Evolutionary conservation across 208 protist genomes (phyloP).

Genomic region (Eutreptiella sp.): DNA sequence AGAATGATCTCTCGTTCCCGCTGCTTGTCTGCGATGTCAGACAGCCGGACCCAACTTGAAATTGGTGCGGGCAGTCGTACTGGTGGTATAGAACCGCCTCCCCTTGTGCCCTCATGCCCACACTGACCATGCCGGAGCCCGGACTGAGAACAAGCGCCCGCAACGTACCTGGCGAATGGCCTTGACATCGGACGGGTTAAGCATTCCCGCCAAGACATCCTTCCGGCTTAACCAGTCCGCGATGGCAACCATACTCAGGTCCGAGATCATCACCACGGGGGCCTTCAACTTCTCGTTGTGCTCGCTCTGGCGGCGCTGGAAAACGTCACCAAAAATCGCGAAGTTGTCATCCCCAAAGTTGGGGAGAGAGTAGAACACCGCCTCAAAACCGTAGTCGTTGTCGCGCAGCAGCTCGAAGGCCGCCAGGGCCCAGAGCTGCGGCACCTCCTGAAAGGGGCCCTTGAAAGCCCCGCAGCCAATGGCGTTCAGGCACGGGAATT

Average conservation of each 20-base stretch:
- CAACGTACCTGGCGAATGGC: constrained; percentile 29
- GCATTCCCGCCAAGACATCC: neutral
- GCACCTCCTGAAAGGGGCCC: constrained; percentile 20
- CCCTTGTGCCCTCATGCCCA: too few relatives aligned
- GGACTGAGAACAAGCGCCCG: too few relatives aligned
- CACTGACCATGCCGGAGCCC: too few relatives aligned
- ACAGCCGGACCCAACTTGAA: too few relatives aligned
- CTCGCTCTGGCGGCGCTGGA: neutral
- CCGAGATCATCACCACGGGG: constrained; percentile 25
- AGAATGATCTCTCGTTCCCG: too few relatives aligned
- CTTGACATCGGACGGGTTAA: constrained; percentile 32
- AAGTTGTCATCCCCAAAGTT: constrained; percentile 33
- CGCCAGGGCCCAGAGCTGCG: constrained; percentile 23
- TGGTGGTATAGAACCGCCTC: too few relatives aligned
- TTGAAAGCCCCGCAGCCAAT: constrained; percentile 34
- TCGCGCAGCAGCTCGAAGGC: constrained; percentile 22
- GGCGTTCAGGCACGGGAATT: constrained; percentile 28
- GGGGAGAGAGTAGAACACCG: constrained; percentile 24
- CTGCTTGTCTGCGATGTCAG: too few relatives aligned
- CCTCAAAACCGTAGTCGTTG: constrained; percentile 7
- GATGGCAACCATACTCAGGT: constrained; percentile 23
- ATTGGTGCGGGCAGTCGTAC: too few relatives aligned
- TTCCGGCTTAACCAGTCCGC: constrained; percentile 2
- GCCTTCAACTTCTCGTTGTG: neutral
- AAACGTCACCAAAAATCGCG: too few relatives aligned